These are phyloP conservation scores for Debaryomyces subglobosus DNA, from an alignment of 1,139 yeast genomes.

Conservation along the genomic window DNA sequence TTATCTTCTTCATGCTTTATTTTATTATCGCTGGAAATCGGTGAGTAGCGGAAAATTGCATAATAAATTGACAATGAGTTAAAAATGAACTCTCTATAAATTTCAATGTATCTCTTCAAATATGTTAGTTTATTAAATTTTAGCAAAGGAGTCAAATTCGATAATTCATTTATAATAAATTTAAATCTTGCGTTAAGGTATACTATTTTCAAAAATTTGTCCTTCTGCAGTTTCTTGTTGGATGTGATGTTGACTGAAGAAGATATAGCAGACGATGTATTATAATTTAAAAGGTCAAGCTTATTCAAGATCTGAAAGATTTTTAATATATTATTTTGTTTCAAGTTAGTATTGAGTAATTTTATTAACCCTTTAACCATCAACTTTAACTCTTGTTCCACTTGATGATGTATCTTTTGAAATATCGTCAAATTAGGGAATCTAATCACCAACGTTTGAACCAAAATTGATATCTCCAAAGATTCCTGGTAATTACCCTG, in stretches of 20 bases:
- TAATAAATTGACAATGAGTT: constrained; percentile 69
- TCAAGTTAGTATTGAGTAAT: constrained; percentile 72
- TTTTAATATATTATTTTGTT: constrained; percentile 76
- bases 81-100: constrained; percentile 79
- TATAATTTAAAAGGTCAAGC: constrained; percentile 41
- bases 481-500: constrained; percentile 92
- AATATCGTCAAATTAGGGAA: constrained; percentile 67
- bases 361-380: constrained; percentile 72
- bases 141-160: constrained; percentile 57
- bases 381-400: constrained; percentile 57
- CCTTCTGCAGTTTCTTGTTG: constrained; percentile 19
- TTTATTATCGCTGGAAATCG: constrained; percentile 14
- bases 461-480: constrained; percentile 72
- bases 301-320: constrained; percentile 76
- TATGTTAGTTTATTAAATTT: constrained; percentile 60
- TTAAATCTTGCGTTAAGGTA: constrained; percentile 60
- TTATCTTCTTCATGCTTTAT: constrained; percentile 25
- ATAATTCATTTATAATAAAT: constrained; percentile 61
- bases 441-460: constrained; percentile 65
- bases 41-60: constrained; percentile 54
- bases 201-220: constrained; percentile 44
- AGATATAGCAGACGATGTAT: constrained; percentile 13
- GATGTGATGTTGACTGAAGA: constrained; percentile 7
- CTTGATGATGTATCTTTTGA: constrained; percentile 54
- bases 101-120: constrained; percentile 77